phyloP scores from a whole-genome alignment of 2,329 filamentous ascomycete species.

The Ceratocystis alfenasii region DNA sequence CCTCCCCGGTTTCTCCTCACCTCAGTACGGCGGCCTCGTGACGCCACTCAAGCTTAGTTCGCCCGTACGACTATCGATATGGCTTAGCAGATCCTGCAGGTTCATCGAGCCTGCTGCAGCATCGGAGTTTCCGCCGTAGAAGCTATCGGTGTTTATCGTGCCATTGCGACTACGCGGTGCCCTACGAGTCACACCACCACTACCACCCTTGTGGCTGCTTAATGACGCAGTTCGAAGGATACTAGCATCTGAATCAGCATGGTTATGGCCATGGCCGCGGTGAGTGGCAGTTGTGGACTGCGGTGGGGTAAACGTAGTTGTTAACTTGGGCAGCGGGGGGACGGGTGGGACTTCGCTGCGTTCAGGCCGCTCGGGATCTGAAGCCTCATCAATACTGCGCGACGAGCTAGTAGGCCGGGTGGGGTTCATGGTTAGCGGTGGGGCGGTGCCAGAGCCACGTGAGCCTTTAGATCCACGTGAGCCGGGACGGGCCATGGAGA shows the following conservation, averaged over 20 bases:
- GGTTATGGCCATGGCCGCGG: conserved; percentile 14
- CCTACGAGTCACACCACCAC: conserved; percentile 11
- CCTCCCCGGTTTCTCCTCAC: conserved; percentile 20
- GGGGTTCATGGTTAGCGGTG: conserved; percentile 36
- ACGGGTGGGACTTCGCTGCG: conserved; percentile 42
- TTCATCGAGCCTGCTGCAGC: conserved; percentile 31
- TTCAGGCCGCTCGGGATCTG: conserved; percentile 26
- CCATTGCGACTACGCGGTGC: conserved; percentile 16
- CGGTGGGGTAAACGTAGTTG: conserved; percentile 20
- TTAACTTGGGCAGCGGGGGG: conserved; percentile 40
- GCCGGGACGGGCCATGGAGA: conserved; percentile 29
- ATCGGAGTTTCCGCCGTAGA: conserved; percentile 14
- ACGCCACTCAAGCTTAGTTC: conserved; percentile 38
- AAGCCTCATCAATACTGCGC: conserved; percentile 25
- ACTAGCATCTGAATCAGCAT: conserved; percentile 16
- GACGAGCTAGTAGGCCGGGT: conserved; percentile 23
- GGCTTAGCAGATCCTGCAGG: conserved; percentile 38
- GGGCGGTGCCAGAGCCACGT: conserved; percentile 18
- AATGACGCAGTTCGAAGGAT: conserved; percentile 16
- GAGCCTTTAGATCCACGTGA: conserved; percentile 21
- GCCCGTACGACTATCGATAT: conserved; percentile 39
- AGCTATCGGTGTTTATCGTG: conserved; percentile 15
- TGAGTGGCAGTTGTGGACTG: conserved; percentile 17
- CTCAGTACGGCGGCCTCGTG: conserved; percentile 40
- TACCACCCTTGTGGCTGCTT: conserved; percentile 16